phyloP scores from a whole-genome alignment of 2,329 filamentous ascomycete genomes.

The Alternaria sp. region DNA sequence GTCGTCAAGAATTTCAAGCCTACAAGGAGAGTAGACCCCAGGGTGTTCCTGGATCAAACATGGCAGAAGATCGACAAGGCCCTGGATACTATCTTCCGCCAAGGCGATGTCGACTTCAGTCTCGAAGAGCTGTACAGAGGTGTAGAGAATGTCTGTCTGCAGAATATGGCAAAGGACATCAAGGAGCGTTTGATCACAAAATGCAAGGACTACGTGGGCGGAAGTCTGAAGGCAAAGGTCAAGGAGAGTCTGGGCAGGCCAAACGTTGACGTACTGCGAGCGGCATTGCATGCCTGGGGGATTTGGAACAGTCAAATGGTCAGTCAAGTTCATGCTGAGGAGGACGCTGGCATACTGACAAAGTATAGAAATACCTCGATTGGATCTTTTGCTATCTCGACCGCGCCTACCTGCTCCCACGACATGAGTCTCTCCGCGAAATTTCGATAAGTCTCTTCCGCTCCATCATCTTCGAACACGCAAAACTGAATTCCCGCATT shows the following conservation, averaged over 20 bases:
- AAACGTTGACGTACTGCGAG: slow-evolving; percentile 70
- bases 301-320: slow-evolving; percentile 81
- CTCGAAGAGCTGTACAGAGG: slow-evolving; percentile 88
- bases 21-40: slow-evolving; percentile 69
- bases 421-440: slow-evolving; percentile 80
- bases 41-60: slow-evolving; percentile 79
- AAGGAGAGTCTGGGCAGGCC: slow-evolving; percentile 63
- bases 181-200: slow-evolving; percentile 71
- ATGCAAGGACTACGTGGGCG: slow-evolving; percentile 70
- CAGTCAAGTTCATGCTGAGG: slow-evolving; percentile 40
- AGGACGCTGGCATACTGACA: slow-evolving; percentile 11
- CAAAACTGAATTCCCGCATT: slow-evolving; percentile 61
- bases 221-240: slow-evolving; percentile 66
- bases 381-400: slow-evolving; percentile 96
- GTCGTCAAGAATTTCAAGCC: slow-evolving; percentile 91
- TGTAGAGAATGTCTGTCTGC: slow-evolving; percentile 89
- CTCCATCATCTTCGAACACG: slow-evolving; percentile 64
- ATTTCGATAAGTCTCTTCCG: slow-evolving; percentile 81
- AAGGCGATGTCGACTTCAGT: slow-evolving; percentile 68
- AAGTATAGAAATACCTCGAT: slow-evolving; percentile 72
- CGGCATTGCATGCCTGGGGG: slow-evolving; percentile 71
- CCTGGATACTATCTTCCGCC: slow-evolving; percentile 75
- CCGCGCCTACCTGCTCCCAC: slow-evolving; percentile 82
- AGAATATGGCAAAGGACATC: slow-evolving; percentile 73
- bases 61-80: slow-evolving; percentile 78